These are phyloP conservation scores for Annulohypoxylon bovei DNA, from an alignment of 495 filamentous ascomycete genomes.

Conservation along the genomic window DNA sequence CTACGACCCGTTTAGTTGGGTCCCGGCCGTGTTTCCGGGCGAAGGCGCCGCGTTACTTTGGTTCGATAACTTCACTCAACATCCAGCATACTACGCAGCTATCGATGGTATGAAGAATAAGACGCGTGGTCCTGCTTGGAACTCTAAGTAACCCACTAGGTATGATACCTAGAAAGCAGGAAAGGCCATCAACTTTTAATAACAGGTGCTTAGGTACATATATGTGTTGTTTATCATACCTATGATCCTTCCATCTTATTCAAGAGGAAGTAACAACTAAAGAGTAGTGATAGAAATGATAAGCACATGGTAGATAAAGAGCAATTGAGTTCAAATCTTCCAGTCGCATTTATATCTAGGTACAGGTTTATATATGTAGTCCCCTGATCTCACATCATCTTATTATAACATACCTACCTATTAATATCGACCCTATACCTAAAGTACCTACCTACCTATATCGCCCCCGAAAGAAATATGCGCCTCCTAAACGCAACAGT, in stretches of 20 bases:
- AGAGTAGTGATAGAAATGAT: no score
- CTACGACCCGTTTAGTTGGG: conserved; percentile 65
- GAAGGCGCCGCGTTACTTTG: conserved; percentile 64
- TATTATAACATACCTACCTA: no score
- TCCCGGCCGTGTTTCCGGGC: conserved; percentile 65
- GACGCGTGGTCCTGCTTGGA: neutral
- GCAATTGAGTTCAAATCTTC: neutral
- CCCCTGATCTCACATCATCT: neutral
- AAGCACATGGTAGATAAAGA: neutral
- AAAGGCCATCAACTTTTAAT: neutral
- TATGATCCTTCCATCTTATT: no score
- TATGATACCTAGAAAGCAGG: neutral
- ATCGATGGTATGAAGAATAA: conserved; percentile 15
- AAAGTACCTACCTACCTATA: neutral
- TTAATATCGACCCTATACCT: neutral
- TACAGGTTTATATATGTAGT: neutral
- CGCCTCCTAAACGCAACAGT: neutral
- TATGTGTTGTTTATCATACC: no score
- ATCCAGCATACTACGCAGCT: conserved; percentile 62
- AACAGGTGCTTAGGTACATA: no score
- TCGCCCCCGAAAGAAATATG: conserved; percentile 3
- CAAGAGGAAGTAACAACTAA: no score
- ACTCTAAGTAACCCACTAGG: neutral
- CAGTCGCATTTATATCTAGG: no score
- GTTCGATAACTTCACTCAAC: conserved; percentile 63